These are phyloP conservation scores for Penicillium verrucosum DNA, from an alignment of 2,329 filamentous ascomycete genomes.

Conservation along the genomic window DNA sequence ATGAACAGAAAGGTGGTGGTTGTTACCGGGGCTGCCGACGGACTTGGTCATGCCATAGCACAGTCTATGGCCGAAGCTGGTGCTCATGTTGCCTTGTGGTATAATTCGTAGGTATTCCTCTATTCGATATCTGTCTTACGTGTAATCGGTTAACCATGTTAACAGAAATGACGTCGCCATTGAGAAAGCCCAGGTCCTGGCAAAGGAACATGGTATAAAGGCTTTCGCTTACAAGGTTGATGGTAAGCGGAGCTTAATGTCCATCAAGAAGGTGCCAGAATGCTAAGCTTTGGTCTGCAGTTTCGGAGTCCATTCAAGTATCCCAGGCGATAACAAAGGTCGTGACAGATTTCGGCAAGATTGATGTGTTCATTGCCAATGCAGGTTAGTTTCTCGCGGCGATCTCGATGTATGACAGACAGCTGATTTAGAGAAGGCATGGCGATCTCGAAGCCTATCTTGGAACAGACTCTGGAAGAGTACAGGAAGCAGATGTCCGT, in stretches of 20 bases:
- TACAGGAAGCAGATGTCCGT: constrained; percentile 54
- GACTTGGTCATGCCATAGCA: constrained; percentile 46
- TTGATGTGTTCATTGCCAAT: constrained; percentile 47
- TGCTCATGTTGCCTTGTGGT: constrained; percentile 43
- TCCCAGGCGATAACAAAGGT: constrained; percentile 35
- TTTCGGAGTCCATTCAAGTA: constrained; percentile 43
- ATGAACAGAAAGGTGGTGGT: constrained; percentile 42
- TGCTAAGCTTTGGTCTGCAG: constrained; percentile 21
- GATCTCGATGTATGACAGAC: neutral
- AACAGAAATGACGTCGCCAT: constrained; percentile 36
- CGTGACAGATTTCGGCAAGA: constrained; percentile 41
- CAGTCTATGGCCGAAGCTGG: constrained; percentile 49
- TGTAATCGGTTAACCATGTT: neutral
- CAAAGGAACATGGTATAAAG: constrained; percentile 36
- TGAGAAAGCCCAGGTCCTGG: constrained; percentile 35
- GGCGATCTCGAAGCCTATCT: constrained; percentile 54
- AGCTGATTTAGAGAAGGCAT: constrained; percentile 36
- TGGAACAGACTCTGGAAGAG: constrained; percentile 53
- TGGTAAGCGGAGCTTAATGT: constrained; percentile 14
- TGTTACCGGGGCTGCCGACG: constrained; percentile 48
- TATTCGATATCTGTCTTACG: too few relatives aligned
- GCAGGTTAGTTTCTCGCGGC: constrained; percentile 30
- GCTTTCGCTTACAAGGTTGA: constrained; percentile 46
- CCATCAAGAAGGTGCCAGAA: neutral
- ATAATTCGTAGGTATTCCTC: constrained; percentile 33